Base-by-base conservation (phyloP, 192 early-diverging fungal genomes). In the Gorgonomyces haynaldii region DNA sequence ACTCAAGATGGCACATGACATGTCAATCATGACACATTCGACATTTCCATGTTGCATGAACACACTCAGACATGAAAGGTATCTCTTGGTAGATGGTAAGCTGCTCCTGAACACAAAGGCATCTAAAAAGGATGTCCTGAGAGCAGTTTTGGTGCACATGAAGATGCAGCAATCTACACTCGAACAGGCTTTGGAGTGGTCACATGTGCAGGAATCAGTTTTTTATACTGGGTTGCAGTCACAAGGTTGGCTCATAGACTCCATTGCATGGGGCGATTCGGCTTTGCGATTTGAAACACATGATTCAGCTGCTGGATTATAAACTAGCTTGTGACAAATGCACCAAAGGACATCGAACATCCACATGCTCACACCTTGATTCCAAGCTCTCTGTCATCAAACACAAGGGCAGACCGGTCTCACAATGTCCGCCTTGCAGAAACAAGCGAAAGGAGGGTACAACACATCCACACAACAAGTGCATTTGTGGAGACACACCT, bases 101-200 rank as follows among this genome's bases (percentile, higher is more conserved):
- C 54, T 80, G 21, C 37, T 66, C 17, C 69, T 73, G 17, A 72
- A 78, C 48, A 42, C 72, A 5, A 61, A 70, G 47, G 74, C 70
- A 5, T 47, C 54, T 7, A 52, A 65, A 10, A 60, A 68, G 27
- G 81, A 83, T 57, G 64, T 81, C 1, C 70, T 80, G 20, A 72
- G 68, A 52, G 63, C 74, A 5, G 61, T 81, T 32, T 48, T 83
- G 8, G n/a, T n/a, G n/a, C n/a, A n/a, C n/a, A n/a, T n/a, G n/a
- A n/a, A n/a, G 74, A 82, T 56, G 57, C 76, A 19, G 50, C 62
- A 16, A 9, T 9, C 10, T 34, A 15, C 32, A 34, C 15, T 15
- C 32, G 15, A 15, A 34, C 32, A 15, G 32, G 32, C 10, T 34
- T 15, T 9, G 10, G 10, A n/a, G 32, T n/a, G 9, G 32, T n/a